A percentile compares a stretch with the other conserved stretches of the same genome.
Conservation (phyloP, 768 basidiomycete species). For the Russula sp. region DNA sequence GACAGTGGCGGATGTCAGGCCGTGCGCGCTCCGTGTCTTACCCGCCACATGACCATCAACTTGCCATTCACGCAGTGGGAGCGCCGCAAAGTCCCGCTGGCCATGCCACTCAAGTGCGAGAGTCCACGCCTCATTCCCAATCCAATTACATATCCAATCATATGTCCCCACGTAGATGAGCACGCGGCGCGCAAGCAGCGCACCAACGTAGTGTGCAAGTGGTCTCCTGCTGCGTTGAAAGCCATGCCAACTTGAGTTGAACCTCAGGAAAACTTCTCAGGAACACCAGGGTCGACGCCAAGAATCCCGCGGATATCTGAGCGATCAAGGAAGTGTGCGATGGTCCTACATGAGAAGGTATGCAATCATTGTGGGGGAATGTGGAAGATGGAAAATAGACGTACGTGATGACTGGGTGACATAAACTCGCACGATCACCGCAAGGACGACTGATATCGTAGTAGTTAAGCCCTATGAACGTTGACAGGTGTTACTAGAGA, state of each 20-base stretch:
- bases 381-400: background rate
- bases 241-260: slow-evolving; percentile 37
- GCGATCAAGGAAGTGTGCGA: slow-evolving; percentile 54
- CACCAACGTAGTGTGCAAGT: slow-evolving; percentile 37
- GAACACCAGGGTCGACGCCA: slow-evolving; percentile 49
- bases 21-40: slow-evolving; percentile 42
- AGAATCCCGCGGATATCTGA: slow-evolving; percentile 45
- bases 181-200: slow-evolving; percentile 48
- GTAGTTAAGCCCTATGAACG: slow-evolving; percentile 36
- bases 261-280: slow-evolving; percentile 36
- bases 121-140: slow-evolving; percentile 59
- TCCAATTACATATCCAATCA: slow-evolving; percentile 55
- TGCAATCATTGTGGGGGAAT: background rate
- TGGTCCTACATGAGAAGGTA: slow-evolving; percentile 34
- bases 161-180: slow-evolving; percentile 50
- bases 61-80: slow-evolving; percentile 45
- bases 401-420: slow-evolving; percentile 49
- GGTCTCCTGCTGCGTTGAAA: slow-evolving; percentile 43
- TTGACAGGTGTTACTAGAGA: slow-evolving; percentile 19
- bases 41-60: slow-evolving; percentile 49
- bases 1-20: slow-evolving; percentile 56
- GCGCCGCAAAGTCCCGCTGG: slow-evolving; percentile 36
- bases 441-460: slow-evolving; percentile 67
- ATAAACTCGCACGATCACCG: slow-evolving; percentile 45
- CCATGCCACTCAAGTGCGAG: slow-evolving; percentile 54